Evolutionary conservation across 495 filamentous ascomycete genomes (phyloP).

Genomic region (Bacidia rubella): DNA sequence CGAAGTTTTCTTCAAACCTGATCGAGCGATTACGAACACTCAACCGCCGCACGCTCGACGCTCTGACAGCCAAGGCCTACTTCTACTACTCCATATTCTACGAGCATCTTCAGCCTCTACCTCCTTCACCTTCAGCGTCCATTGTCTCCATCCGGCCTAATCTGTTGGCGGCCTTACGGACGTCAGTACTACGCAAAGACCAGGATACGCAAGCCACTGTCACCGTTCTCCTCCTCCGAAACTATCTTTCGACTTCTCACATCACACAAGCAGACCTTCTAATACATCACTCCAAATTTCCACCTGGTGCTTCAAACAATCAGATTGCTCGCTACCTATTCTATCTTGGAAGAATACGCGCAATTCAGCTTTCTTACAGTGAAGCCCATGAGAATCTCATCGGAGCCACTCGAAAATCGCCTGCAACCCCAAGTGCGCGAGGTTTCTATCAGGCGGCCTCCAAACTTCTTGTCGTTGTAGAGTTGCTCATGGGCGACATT

Average conservation of each 20-base stretch:
- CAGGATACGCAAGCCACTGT: constrained; percentile 90
- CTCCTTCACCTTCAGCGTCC: constrained; percentile 73
- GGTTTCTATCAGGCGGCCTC: constrained; percentile 93
- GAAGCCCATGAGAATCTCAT: constrained; percentile 91
- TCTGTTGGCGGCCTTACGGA: constrained; percentile 77
- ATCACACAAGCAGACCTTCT: constrained; percentile 93
- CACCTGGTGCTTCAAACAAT: constrained; percentile 84
- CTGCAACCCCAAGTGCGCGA: constrained; percentile 71
- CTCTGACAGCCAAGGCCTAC: constrained; percentile 87
- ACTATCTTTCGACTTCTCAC: constrained; percentile 90
- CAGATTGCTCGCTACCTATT: constrained; percentile 94
- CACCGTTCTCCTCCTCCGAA: constrained; percentile 86
- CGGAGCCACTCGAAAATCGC: constrained; percentile 85
- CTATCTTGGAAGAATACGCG: constrained; percentile 89
- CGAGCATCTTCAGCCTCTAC: constrained; percentile 73
- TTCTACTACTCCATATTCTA: constrained; percentile 94
- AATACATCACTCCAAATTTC: constrained; percentile 89
- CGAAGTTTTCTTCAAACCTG: constrained; percentile 67
- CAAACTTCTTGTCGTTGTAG: constrained; percentile 87
- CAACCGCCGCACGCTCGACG: constrained; percentile 89
- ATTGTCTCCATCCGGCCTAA: constrained; percentile 75
- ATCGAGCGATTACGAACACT: constrained; percentile 72
- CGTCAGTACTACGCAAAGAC: constrained; percentile 88
- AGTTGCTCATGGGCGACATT: constrained; percentile 97
- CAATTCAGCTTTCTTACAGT: constrained; percentile 90